Base-by-base conservation (phyloP, 2,329 filamentous ascomycete species). In the Paecilomyces niveus region DNA sequence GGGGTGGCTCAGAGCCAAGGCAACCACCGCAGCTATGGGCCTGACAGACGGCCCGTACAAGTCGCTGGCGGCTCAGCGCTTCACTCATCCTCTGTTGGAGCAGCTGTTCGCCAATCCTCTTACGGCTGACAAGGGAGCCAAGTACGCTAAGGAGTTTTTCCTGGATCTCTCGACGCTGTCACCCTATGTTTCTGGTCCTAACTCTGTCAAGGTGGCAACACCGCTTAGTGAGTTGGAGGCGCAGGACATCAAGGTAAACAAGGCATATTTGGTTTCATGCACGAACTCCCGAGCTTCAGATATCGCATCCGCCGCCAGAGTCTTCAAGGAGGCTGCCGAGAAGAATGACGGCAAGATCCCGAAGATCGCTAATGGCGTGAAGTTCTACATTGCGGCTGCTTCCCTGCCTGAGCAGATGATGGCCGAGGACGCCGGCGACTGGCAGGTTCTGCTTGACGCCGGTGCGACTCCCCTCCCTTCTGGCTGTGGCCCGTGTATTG, bases 321-420 rank as follows among this genome's bases (percentile, higher is more conserved):
- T 97, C 1, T 96, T 97, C 81, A 85, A 84, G 58, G 88, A 93
- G 45, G 90, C 89, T 1, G 84, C 88, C 0, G 72, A 76, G 56
- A 78, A 78, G 53, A 83, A 85, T 57, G 79, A 79, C 24, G 89
- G 86, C 13, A 78, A 81, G 57, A 75, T 84, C 5, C 82, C 90
- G 21, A 90, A 88, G 75, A 82, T 96, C 59, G 86, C 89, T 0
- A 78, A 84, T 0, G 85, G 88, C 29, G 92, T 97, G 49, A 82
- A 92, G 58, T 87, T 97, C 69, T 97, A 97, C 75, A 89, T 97
- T 62, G 89, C 92, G 0, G 92, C 93, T 0, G 93, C 93, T 0
- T 97, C 92, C 0, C 69, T 85, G 0, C 80, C 83, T 0, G 92
- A 97, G 72, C 92, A 97, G 72, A 73, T 84, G 58, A 80, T 83